Conservation (phyloP, 345 rosid species). For the Acer negundo region DNA sequence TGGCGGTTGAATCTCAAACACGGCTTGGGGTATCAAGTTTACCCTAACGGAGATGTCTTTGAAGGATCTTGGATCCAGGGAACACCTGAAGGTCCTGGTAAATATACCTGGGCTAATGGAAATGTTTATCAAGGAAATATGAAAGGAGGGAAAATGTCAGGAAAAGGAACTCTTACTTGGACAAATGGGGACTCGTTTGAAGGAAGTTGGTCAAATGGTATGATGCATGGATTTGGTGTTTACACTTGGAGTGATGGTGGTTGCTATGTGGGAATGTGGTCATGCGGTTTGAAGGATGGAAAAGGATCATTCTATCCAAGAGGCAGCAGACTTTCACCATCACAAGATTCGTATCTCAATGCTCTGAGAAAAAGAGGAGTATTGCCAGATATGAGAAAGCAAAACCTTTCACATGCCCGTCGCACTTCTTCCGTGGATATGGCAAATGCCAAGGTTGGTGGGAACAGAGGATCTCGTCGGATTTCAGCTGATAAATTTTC, state of each 20-base stretch:
- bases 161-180: constrained; percentile 92
- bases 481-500: constrained; percentile 52
- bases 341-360: constrained; percentile 71
- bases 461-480: constrained; percentile 35
- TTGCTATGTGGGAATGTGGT: constrained; percentile 93
- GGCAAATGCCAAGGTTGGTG: constrained; percentile 56
- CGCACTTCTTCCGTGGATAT: constrained; percentile 73
- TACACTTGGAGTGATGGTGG: constrained; percentile 92
- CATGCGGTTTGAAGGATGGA: constrained; percentile 92
- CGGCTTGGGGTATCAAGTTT: constrained; percentile 84
- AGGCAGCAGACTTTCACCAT: constrained; percentile 70
- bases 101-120: constrained; percentile 87
- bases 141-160: constrained; percentile 97
- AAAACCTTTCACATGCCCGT: constrained; percentile 54
- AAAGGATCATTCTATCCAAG: constrained; percentile 92
- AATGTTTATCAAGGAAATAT: constrained; percentile 81
- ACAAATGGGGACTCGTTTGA: constrained; percentile 78
- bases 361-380: constrained; percentile 88
- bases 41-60: constrained; percentile 74
- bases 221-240: constrained; percentile 97
- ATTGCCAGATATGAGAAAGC: constrained; percentile 78
- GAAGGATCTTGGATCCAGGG: constrained; percentile 97
- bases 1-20: constrained; percentile 92
- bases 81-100: constrained; percentile 86
- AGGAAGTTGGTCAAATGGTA: constrained; percentile 89